phyloP scores from a whole-genome alignment of 75 land plant species.

The Picea sitchensis region DNA sequence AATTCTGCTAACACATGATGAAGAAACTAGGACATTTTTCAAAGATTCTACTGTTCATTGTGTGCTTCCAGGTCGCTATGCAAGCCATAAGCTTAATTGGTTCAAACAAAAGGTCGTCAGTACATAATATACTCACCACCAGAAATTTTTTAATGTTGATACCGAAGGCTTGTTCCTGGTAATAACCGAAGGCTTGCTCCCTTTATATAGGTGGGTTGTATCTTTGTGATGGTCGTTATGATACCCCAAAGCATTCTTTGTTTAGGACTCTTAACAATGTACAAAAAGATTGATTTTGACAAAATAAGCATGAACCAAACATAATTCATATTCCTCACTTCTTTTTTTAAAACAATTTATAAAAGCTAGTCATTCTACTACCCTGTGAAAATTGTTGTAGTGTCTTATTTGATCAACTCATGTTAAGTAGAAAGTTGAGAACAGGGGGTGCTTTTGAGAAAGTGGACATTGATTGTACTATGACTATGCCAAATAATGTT shows the following conservation, averaged over 20 bases:
- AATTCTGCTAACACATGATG: slow-evolving; percentile 81
- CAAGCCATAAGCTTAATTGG: slow-evolving; percentile 76
- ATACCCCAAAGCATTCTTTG: slow-evolving; percentile 54
- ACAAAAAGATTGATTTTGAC: slow-evolving; percentile 20
- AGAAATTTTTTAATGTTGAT: slow-evolving; percentile 60
- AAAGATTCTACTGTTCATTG: slow-evolving; percentile 71
- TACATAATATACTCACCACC: slow-evolving; percentile 31
- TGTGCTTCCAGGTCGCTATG: slow-evolving; percentile 72
- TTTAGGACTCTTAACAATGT: slow-evolving; percentile 39
- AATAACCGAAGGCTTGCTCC: slow-evolving; percentile 44
- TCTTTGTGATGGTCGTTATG: slow-evolving; percentile 63
- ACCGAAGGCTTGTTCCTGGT: slow-evolving; percentile 28
- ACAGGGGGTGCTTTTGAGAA: no score
- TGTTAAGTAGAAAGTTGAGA: no score
- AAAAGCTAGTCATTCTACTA: no score
- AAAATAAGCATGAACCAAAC: no score
- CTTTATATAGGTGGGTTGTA: slow-evolving; percentile 66
- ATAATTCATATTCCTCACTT: no score
- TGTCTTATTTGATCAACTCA: no score
- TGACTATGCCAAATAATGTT: no score
- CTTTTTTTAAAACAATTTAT: no score
- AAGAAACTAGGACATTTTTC: slow-evolving; percentile 79
- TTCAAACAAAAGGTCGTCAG: slow-evolving; percentile 17
- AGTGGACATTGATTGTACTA: no score
- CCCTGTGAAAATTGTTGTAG: no score